Conservation (phyloP, 1,139 yeast genomes). For the Geotrichum klebahnii region DNA sequence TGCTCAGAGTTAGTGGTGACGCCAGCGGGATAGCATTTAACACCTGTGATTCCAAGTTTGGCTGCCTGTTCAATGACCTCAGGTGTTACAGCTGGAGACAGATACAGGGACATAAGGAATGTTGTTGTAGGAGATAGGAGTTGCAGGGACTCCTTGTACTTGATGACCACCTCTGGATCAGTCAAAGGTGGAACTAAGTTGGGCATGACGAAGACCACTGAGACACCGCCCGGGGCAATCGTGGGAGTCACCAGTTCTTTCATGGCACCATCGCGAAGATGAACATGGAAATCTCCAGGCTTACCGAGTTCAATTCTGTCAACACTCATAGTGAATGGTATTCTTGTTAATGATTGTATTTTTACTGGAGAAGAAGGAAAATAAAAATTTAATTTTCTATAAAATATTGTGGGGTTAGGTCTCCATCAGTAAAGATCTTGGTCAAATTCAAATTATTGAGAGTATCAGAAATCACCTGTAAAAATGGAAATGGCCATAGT, state of each 20-base stretch:
- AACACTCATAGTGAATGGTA: slow-evolving; percentile 4
- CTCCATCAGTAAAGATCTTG: too few species aligned
- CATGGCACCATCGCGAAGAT: slow-evolving; percentile 88
- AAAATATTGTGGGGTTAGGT: too few species aligned
- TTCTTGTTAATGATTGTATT: not conserved
- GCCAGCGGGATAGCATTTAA: slow-evolving; percentile 97
- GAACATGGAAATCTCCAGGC: slow-evolving; percentile 96
- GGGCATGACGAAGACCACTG: slow-evolving; percentile 94
- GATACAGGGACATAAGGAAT: slow-evolving; percentile 84
- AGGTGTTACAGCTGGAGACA: slow-evolving; percentile 75
- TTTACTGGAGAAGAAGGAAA: not conserved
- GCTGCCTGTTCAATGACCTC: slow-evolving; percentile 79
- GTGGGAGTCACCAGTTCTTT: slow-evolving; percentile 89
- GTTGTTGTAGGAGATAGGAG: slow-evolving; percentile 76
- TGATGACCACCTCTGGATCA: slow-evolving; percentile 66
- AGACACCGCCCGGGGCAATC: slow-evolving; percentile 81
- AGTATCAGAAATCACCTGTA: too few species aligned
- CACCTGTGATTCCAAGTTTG: slow-evolving; percentile 61
- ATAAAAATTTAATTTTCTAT: too few species aligned
- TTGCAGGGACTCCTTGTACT: slow-evolving; percentile 63
- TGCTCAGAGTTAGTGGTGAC: slow-evolving; percentile 92
- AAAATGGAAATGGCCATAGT: too few species aligned
- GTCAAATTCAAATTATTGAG: too few species aligned
- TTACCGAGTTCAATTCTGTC: slow-evolving; percentile 58
- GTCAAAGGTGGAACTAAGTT: slow-evolving; percentile 90